Evolutionary conservation across 495 filamentous ascomycete species (phyloP).

Genomic region (Talaromyces ruber): DNA sequence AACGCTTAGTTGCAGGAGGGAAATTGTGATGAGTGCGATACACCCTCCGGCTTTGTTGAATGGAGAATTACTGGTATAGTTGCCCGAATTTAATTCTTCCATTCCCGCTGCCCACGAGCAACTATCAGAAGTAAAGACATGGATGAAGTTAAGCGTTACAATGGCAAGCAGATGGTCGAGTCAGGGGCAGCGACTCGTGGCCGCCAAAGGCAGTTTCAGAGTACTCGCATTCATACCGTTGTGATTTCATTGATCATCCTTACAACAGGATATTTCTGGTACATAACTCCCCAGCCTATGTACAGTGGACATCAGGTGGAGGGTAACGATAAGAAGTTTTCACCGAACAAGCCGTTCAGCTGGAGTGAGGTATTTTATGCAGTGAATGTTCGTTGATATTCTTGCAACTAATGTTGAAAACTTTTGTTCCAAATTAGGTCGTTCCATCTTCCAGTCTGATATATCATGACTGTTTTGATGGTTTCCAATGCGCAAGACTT

Average conservation of each 20-base stretch:
- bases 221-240: background rate
- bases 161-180: background rate
- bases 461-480: constrained; percentile 32
- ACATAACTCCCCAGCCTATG: background rate
- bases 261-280: background rate
- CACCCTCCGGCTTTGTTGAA: background rate
- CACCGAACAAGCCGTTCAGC: background rate
- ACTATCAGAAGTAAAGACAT: background rate
- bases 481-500: constrained; percentile 46
- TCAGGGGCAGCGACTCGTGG: background rate
- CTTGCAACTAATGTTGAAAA: background rate
- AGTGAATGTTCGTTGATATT: background rate
- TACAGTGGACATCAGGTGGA: background rate
- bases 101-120: background rate
- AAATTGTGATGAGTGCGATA: background rate
- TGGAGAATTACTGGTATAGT: background rate
- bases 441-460: constrained; percentile 19
- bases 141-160: background rate
- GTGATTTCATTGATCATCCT: background rate
- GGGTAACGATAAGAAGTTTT: background rate
- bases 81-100: background rate
- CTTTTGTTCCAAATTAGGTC: constrained; percentile 10
- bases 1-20: background rate
- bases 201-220: background rate
- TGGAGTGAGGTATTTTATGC: background rate